Conservation (phyloP, 208 protist genomes). For the Trypanosoma avium region DNA sequence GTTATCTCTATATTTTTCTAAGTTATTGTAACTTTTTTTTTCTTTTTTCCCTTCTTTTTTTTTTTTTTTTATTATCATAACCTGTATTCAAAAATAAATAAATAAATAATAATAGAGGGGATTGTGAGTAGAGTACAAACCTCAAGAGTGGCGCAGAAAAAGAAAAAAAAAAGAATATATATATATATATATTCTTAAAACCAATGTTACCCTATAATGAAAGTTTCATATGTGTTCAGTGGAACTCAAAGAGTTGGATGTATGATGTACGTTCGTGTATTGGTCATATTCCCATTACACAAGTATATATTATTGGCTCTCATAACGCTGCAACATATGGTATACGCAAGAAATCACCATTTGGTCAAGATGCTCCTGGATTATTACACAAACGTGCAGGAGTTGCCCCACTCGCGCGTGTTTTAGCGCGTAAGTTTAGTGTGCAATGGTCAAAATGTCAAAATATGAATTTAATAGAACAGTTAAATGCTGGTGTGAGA, state of each 20-base stretch:
- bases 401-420: slow-evolving; percentile 19
- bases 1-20: slow-evolving; percentile 19
- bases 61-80: slow-evolving; percentile 26
- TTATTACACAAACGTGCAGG: slow-evolving; percentile 12
- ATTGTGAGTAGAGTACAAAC: neutral
- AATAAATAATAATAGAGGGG: slow-evolving; percentile 21
- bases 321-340: slow-evolving; percentile 51
- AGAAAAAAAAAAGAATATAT: no score
- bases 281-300: slow-evolving; percentile 26
- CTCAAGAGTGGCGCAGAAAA: no score
- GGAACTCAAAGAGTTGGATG: slow-evolving; percentile 43
- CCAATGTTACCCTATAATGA: slow-evolving; percentile 15
- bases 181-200: slow-evolving; percentile 1
- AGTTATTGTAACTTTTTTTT: slow-evolving; percentile 6
- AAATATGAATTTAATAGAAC: slow-evolving; percentile 35
- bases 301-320: slow-evolving; percentile 38
- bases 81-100: no score
- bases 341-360: slow-evolving; percentile 27
- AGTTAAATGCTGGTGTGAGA: slow-evolving; percentile 48
- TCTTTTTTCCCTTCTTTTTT: slow-evolving; percentile 16
- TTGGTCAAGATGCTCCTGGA: slow-evolving; percentile 41
- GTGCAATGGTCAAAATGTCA: slow-evolving; percentile 49
- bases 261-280: slow-evolving; percentile 34
- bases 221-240: slow-evolving; percentile 10
- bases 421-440: slow-evolving; percentile 27